Percentiles rank a stretch among this genome's conserved stretches.
Conservation (phyloP, 2,329 filamentous ascomycete species). For the Paecilomyces sp. region DNA sequence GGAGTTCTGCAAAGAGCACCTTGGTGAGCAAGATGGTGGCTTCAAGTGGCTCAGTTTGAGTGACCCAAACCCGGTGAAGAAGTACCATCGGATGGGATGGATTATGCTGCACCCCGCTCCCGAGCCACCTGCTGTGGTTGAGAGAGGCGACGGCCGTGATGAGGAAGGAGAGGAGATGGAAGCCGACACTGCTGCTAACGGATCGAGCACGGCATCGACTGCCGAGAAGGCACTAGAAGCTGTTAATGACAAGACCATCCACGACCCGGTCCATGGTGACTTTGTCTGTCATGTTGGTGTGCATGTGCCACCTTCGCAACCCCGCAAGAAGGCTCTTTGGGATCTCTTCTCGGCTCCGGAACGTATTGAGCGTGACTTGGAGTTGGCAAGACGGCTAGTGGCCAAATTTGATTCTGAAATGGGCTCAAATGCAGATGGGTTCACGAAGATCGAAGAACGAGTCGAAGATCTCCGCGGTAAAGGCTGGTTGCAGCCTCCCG, state of each 20-base stretch:
- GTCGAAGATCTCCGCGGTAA: constrained; percentile 73
- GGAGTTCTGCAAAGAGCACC: constrained; percentile 86
- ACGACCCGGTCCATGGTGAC: constrained; percentile 86
- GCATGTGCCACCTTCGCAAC: constrained; percentile 78
- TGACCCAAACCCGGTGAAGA: constrained; percentile 93
- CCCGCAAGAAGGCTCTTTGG: constrained; percentile 93
- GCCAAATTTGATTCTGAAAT: constrained; percentile 80
- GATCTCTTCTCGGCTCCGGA: constrained; percentile 93
- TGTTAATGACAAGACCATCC: constrained; percentile 96
- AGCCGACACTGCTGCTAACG: constrained; percentile 23
- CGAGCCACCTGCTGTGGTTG: constrained; percentile 58
- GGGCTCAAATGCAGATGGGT: constrained; percentile 68
- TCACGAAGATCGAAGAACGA: constrained; percentile 73
- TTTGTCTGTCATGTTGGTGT: constrained; percentile 97
- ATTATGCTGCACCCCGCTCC: constrained; percentile 84
- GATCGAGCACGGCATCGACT: constrained; percentile 38
- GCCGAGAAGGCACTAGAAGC: constrained; percentile 85
- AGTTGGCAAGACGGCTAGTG: constrained; percentile 73
- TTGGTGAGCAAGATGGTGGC: constrained; percentile 83
- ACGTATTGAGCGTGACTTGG: constrained; percentile 82
- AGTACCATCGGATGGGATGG: constrained; percentile 97
- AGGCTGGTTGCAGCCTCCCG: constrained; percentile 65
- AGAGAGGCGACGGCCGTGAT: constrained; percentile 67
- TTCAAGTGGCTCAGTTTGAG: constrained; percentile 95
- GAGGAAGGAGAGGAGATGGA: constrained; percentile 53